A percentile compares a stretch with the other conserved stretches of the same genome.
Conservation (phyloP, 208 protist genomes). For the Acanthamoeba culbertsoni region DNA sequence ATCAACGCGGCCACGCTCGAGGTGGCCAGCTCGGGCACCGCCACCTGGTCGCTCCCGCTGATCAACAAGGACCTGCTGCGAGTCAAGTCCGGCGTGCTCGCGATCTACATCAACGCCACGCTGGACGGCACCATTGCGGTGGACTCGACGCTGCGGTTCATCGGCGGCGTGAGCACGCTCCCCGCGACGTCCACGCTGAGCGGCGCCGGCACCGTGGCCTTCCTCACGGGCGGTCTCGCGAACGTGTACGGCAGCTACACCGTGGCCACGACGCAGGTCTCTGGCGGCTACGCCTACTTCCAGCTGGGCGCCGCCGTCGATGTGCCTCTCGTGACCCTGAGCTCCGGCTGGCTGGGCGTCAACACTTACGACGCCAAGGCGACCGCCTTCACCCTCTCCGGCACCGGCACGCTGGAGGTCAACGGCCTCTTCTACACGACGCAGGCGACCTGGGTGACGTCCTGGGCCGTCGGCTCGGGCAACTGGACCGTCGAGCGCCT, state of each 20-base stretch:
- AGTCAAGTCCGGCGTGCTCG: not conserved
- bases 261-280: not conserved
- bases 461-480: not conserved
- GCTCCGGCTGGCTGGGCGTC: not conserved
- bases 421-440: not conserved
- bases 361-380: not conserved
- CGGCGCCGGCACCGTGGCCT: not conserved
- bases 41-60: not conserved
- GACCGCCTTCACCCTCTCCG: not conserved
- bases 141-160: not conserved
- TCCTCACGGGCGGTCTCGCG: not conserved
- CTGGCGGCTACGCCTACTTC: conserved; percentile 25
- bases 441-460: not conserved
- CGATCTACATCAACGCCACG: not conserved
- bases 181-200: not conserved
- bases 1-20: conserved; percentile 35
- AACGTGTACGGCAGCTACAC: not conserved
- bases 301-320: not conserved
- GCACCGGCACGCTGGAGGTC: not conserved
- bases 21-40: not conserved
- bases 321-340: not conserved
- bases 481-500: conserved; percentile 31
- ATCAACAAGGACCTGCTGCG: not conserved
- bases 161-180: conserved; percentile 17
- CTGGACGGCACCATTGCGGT: not conserved